Evolutionary conservation across 768 basidiomycete species (phyloP).

Genomic region (Lactifluus pinguis): DNA sequence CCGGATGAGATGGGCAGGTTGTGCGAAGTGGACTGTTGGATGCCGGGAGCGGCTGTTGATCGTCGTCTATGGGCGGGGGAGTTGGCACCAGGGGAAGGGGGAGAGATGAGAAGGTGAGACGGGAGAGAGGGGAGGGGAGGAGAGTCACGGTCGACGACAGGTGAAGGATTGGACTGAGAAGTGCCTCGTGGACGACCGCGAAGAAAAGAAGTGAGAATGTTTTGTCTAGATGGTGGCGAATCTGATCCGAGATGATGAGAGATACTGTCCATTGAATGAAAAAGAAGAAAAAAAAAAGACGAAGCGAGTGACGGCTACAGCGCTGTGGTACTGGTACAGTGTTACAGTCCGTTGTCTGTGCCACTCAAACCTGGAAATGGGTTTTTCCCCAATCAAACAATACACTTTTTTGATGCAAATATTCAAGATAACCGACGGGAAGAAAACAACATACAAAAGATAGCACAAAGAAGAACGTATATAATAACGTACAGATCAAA

Average conservation of each 20-base stretch:
- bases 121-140: slow-evolving; percentile 38
- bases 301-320: too few relatives aligned
- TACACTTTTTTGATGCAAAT: neutral
- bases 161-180: slow-evolving; percentile 44
- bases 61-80: slow-evolving; percentile 30
- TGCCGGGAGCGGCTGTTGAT: slow-evolving; percentile 31
- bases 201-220: slow-evolving; percentile 66
- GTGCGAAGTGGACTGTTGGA: slow-evolving; percentile 31
- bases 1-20: slow-evolving; percentile 29
- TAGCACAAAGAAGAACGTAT: neutral
- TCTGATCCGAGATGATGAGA: slow-evolving; percentile 6
- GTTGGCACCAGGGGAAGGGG: slow-evolving; percentile 23
- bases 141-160: slow-evolving; percentile 31
- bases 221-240: slow-evolving; percentile 37
- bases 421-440: neutral
- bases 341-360: too few relatives aligned
- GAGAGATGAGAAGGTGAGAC: slow-evolving; percentile 21
- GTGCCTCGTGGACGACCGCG: slow-evolving; percentile 60
- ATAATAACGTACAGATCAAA: slow-evolving; percentile 9
- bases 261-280: slow-evolving; percentile 1
- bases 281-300: too few relatives aligned
- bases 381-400: too few relatives aligned
- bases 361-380: too few relatives aligned
- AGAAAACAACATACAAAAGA: neutral
- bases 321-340: too few relatives aligned